A percentile compares a stretch with the other conserved stretches of the same genome.
Evolutionary conservation across 106 monocot species (phyloP).

Genomic region (Phalaenopsis aphrodite): DNA sequence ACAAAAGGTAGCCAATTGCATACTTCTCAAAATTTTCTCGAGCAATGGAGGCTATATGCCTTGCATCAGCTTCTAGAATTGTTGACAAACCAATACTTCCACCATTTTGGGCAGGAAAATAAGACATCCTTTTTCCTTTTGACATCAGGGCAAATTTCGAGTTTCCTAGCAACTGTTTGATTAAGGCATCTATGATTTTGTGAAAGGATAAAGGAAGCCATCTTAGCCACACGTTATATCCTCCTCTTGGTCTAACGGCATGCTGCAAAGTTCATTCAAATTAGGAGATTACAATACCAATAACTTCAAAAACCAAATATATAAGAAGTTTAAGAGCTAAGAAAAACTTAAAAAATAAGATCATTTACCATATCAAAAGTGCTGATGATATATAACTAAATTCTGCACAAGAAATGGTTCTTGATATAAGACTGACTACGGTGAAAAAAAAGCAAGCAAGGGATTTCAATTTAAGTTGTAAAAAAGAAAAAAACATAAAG

Average conservation of each 20-base stretch:
- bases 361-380: neutral
- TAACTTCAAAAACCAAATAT: neutral
- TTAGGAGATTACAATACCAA: neutral
- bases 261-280: constrained; percentile 36
- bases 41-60: constrained; percentile 65
- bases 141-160: constrained; percentile 29
- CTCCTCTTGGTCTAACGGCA: constrained; percentile 86
- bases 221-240: constrained; percentile 78
- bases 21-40: constrained; percentile 93
- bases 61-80: constrained; percentile 85
- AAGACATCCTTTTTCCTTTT: constrained; percentile 26
- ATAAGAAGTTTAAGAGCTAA: neutral
- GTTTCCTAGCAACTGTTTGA: constrained; percentile 49
- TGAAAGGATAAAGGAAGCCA: constrained; percentile 88
- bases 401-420: neutral
- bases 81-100: constrained; percentile 59
- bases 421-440: neutral
- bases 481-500: neutral
- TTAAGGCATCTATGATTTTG: constrained; percentile 39
- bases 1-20: constrained; percentile 8
- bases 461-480: neutral
- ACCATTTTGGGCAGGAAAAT: constrained; percentile 41
- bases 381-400: neutral
- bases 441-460: neutral
- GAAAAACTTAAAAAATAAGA: neutral